Base-by-base conservation (phyloP, 2,329 filamentous ascomycete genomes). In the Parastagonospora nodorum region DNA sequence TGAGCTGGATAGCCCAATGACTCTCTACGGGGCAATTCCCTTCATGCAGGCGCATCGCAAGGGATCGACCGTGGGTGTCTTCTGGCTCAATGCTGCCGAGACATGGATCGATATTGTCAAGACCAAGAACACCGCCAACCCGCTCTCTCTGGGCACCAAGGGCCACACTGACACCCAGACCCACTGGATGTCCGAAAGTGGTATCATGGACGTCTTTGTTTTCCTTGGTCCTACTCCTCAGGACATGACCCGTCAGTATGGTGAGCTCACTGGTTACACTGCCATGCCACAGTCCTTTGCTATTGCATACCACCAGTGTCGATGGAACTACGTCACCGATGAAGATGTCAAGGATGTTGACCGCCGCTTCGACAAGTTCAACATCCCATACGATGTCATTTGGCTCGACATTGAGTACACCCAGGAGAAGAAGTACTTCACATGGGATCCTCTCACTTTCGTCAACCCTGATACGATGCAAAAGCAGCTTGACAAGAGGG, bases 371-470 rank as follows among this genome's bases (percentile, higher is more conserved):
- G 92, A 97, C 78, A 95, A 94, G 77, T 85, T 87, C 75, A 88
- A 90, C 70, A 97, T 99, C 47, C 94, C 94, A 0, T 99, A 97
- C 77, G 94, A 99, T 75, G 90, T 97, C 58, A 99, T 99, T 66
- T 99, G 94, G 94, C 86, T 99, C 14, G 94, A 99, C 66, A 90
- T 99, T 61, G 94, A 99, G 77, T 99, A 97, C 74, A 95, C 92
- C 0, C 90, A 99, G 53, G 92, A 89, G 73, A 93, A 94, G 77
- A 95, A 96, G 77, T 99, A 99, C 79, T 99, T 99, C 72, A 97
- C 92, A 0, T 99, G 92, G 90, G 93, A 99, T 67, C 84, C 87
- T 15, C 82, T 96, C 67, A 94, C 87, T 42, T 99, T 99, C 75
- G 82, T 85, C 11, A 86, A 97, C 63, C 92, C 94, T 0, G 84